Evolutionary conservation across 495 filamentous ascomycete genomes (phyloP).

Genomic region (Penicillium canescens): DNA sequence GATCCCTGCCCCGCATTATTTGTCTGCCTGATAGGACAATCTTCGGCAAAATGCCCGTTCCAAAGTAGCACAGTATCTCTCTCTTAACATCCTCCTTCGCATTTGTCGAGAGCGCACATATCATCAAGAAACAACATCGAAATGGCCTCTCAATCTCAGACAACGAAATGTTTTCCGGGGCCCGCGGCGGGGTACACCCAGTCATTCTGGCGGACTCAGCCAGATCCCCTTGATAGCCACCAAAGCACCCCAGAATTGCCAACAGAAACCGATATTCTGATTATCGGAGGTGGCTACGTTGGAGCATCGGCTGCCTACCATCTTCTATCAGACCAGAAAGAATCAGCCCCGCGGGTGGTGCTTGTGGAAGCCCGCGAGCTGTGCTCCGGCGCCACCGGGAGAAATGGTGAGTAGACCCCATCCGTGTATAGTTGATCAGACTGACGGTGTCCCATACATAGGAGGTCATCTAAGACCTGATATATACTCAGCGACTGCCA

Average conservation of each 20-base stretch:
- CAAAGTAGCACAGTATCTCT: no score
- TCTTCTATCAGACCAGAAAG: slow-evolving; percentile 40
- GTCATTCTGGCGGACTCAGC: slow-evolving; percentile 67
- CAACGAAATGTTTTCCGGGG: slow-evolving; percentile 7
- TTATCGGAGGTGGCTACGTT: slow-evolving; percentile 72
- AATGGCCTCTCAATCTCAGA: slow-evolving; percentile 1
- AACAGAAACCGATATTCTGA: slow-evolving; percentile 55
- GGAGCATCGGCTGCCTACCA: slow-evolving; percentile 64
- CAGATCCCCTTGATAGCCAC: slow-evolving; percentile 55
- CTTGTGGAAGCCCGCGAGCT: slow-evolving; percentile 43
- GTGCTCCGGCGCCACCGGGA: slow-evolving; percentile 45
- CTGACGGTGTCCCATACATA: background rate
- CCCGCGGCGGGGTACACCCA: slow-evolving; percentile 51
- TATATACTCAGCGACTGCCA: slow-evolving; percentile 29
- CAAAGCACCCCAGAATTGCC: slow-evolving; percentile 52
- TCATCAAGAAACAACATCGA: background rate
- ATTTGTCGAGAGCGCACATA: no score
- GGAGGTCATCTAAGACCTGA: slow-evolving; percentile 41
- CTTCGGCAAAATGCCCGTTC: no score
- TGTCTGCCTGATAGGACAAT: no score
- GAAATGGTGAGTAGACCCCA: slow-evolving; percentile 30
- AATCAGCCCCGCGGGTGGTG: slow-evolving; percentile 23
- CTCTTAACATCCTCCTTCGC: no score
- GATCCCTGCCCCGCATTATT: no score
- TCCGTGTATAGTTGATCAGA: background rate